phyloP scores from a whole-genome alignment of 1,284 basidiomycete genomes.

The Gymnopus androsaceus region DNA sequence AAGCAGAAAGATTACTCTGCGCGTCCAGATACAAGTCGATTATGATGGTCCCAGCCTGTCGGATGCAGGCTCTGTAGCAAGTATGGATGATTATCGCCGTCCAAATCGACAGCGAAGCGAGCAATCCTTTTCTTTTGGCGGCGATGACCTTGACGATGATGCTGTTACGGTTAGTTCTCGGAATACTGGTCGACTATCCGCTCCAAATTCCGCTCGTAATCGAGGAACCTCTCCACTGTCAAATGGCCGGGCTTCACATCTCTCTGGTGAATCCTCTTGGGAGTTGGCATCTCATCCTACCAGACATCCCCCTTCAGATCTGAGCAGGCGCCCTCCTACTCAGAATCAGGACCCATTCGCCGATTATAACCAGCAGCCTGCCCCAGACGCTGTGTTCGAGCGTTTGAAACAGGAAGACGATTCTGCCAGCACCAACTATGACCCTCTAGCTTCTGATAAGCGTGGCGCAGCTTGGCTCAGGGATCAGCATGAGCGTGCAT shows the following conservation, averaged over 20 bases:
- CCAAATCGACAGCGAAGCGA: conserved; percentile 54
- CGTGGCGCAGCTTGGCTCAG: conserved; percentile 79
- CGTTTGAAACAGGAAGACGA: conserved; percentile 55
- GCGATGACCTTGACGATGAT: conserved; percentile 64
- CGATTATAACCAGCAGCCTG: conserved; percentile 29
- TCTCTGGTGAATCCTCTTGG: conserved; percentile 21
- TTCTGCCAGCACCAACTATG: conserved; percentile 43
- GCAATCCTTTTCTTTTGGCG: conserved; percentile 52
- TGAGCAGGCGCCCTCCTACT: not conserved
- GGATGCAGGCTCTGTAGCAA: conserved; percentile 80
- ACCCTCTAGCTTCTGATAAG: conserved; percentile 53
- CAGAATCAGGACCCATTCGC: conserved; percentile 22
- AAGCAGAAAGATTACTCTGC: conserved; percentile 70
- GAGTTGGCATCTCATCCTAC: conserved; percentile 6
- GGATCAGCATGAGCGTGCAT: conserved; percentile 72
- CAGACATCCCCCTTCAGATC: not conserved
- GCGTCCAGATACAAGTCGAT: conserved; percentile 77
- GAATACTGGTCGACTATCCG: conserved; percentile 40
- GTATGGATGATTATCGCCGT: conserved; percentile 69
- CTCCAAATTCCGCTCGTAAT: conserved; percentile 15
- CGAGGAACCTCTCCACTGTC: conserved; percentile 4
- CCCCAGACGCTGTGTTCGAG: conserved; percentile 56
- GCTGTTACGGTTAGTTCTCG: conserved; percentile 71
- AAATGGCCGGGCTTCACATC: conserved; percentile 13
- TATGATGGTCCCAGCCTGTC: conserved; percentile 91